Evolutionary conservation across 306 rosid genomes (phyloP).

Genomic region (Cucumis melo): DNA sequence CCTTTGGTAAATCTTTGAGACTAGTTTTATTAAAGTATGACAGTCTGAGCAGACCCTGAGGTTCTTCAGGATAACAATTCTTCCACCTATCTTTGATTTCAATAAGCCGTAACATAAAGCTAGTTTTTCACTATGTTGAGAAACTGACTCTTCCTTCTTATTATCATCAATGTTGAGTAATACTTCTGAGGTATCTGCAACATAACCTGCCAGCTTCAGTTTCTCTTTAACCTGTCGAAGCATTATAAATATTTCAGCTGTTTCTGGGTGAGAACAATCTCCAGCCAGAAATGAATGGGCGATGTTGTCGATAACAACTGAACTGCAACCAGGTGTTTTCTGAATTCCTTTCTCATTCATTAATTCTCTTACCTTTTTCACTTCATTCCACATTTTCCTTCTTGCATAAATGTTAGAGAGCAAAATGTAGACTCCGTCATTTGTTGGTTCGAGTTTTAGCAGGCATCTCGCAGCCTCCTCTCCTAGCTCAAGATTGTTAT

Average conservation of each 20-base stretch:
- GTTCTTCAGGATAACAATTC: conserved; percentile 12
- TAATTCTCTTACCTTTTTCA: conserved; percentile 4
- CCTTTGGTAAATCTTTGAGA: conserved; percentile 11
- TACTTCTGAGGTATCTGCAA: conserved; percentile 13
- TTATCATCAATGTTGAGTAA: conserved; percentile 2
- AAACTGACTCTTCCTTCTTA: conserved; percentile 12
- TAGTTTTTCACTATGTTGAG: conserved; percentile 13
- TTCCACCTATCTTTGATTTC: not conserved
- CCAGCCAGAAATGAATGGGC: conserved; percentile 9
- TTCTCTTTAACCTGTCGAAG: conserved; percentile 2
- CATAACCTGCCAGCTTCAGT: conserved; percentile 10
- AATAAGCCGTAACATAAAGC: conserved; percentile 9
- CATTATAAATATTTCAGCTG: not conserved
- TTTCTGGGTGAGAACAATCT: conserved; percentile 13
- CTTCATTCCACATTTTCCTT: conserved; percentile 12
- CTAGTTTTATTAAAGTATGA: conserved; percentile 1
- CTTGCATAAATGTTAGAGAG: conserved; percentile 13
- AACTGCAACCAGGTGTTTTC: conserved; percentile 10
- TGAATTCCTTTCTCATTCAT: conserved; percentile 2
- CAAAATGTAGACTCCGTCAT: conserved; percentile 10
- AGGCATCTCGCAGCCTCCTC: conserved; percentile 5
- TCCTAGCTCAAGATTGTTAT: not conserved
- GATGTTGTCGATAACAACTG: conserved; percentile 7
- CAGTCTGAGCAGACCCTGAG: conserved; percentile 13
- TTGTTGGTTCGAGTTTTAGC: conserved; percentile 7